A percentile compares a stretch with the other conserved stretches of the same genome.
Conservation (phyloP, 257 asterid species). For the Ligustrum vulgare region DNA sequence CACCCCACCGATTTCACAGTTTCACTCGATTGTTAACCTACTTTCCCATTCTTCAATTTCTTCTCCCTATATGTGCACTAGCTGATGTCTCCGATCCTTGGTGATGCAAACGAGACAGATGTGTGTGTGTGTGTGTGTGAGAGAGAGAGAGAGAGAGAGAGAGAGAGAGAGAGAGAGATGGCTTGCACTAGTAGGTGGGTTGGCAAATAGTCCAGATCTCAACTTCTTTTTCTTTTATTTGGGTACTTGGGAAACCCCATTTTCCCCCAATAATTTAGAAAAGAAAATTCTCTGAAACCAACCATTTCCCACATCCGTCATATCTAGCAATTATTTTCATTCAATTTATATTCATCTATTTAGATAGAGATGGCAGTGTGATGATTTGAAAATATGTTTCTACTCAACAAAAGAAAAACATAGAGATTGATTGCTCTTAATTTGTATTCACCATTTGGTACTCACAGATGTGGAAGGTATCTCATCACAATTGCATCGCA, state of each 20-base stretch:
- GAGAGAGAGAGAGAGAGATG: too few relatives aligned
- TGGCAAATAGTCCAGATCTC: neutral
- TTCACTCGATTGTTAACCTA: too few relatives aligned
- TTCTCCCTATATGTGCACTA: too few relatives aligned
- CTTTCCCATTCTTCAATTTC: too few relatives aligned
- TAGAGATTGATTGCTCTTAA: slow-evolving; percentile 9
- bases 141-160: too few relatives aligned
- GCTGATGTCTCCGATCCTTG: too few relatives aligned
- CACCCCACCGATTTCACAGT: too few relatives aligned
- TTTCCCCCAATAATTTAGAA: neutral
- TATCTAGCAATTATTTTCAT: neutral
- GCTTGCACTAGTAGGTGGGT: too few relatives aligned
- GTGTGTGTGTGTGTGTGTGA: too few relatives aligned
- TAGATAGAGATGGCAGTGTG: neutral
- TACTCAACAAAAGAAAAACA: slow-evolving; percentile 1
- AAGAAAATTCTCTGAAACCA: neutral
- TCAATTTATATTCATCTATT: neutral
- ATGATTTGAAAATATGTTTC: neutral
- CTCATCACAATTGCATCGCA: too few relatives aligned
- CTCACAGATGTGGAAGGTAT: slow-evolving; percentile 84
- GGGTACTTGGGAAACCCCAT: neutral
- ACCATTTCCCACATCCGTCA: neutral
- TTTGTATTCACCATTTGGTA: slow-evolving; percentile 9
- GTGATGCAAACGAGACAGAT: too few relatives aligned
- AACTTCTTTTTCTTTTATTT: neutral